A percentile compares a stretch with the other conserved stretches of the same genome.
phyloP scores from a whole-genome alignment of 371 early-diverging fungal genomes.

The Umbelopsis sp. region DNA sequence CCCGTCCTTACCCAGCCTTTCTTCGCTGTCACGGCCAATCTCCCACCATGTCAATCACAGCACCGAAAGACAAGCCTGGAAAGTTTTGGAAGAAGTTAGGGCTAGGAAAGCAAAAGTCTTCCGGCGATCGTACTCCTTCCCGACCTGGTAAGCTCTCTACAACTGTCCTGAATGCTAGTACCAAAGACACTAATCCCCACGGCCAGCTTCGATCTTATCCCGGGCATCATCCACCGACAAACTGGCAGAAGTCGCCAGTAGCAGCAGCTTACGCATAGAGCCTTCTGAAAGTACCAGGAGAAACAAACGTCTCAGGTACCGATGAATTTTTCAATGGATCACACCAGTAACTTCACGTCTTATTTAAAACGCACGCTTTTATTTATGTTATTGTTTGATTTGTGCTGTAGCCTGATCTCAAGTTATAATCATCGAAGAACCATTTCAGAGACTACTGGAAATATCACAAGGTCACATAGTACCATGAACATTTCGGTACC shows the following conservation, averaged over 20 bases:
- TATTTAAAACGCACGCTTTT: not conserved
- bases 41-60: not conserved
- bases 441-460: not conserved
- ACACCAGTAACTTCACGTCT: not conserved
- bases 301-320: conserved; percentile 9
- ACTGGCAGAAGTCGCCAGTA: conserved; percentile 1
- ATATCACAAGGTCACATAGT: conserved; percentile 6
- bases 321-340: too few relatives aligned
- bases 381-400: not conserved
- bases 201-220: conserved; percentile 13
- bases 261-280: conserved; percentile 12
- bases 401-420: not conserved
- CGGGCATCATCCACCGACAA: conserved; percentile 12
- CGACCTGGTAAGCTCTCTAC: conserved; percentile 14
- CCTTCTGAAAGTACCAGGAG: conserved; percentile 16
- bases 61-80: conserved; percentile 3
- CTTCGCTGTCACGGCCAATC: not conserved
- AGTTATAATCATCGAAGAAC: conserved; percentile 1
- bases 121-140: conserved; percentile 7
- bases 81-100: conserved; percentile 32
- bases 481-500: not conserved
- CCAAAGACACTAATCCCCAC: not conserved
- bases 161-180: too few relatives aligned
- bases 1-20: not conserved
- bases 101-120: conserved; percentile 28